phyloP scores from a whole-genome alignment of 1,284 basidiomycete genomes.

The Apiotrichum brassicae region DNA sequence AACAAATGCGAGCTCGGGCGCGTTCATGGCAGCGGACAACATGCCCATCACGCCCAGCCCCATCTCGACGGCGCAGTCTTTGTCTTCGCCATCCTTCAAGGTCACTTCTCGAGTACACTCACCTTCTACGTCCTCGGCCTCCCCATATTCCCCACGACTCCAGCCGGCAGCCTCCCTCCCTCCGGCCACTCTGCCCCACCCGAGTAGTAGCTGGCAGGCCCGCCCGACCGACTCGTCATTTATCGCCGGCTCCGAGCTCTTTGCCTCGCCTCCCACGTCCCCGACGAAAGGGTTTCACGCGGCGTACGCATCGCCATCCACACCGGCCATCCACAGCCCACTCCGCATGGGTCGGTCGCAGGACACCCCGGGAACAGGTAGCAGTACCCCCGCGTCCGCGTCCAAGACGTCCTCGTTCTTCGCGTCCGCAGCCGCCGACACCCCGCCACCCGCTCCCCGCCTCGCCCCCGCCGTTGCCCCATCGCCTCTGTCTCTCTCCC shows the following conservation, averaged over 20 bases:
- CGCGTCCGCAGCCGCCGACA: slow-evolving; percentile 20
- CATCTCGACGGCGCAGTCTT: not conserved
- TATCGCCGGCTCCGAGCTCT: no score
- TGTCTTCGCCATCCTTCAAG: not conserved
- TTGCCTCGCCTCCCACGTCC: no score
- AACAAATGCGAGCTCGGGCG: no score
- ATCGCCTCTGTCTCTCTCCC: slow-evolving; percentile 34
- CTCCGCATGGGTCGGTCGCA: not conserved
- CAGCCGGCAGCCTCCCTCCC: not conserved
- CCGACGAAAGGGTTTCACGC: not conserved
- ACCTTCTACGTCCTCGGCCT: not conserved
- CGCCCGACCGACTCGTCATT: not conserved
- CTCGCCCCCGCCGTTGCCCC: slow-evolving; percentile 20
- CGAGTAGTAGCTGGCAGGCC: no score
- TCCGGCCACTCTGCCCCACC: not conserved
- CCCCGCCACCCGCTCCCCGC: slow-evolving; percentile 27
- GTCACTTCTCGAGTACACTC: not conserved
- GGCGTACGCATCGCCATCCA: not conserved
- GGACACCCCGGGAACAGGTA: not conserved
- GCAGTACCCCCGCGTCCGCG: not conserved
- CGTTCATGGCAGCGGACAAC: no score
- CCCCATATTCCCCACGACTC: not conserved
- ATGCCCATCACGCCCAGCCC: no score
- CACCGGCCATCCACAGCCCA: not conserved
- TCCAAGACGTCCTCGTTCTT: slow-evolving; percentile 41